Evolutionary conservation across 352 stramenopile species (phyloP).

Genomic region (Pythium dissimile): DNA sequence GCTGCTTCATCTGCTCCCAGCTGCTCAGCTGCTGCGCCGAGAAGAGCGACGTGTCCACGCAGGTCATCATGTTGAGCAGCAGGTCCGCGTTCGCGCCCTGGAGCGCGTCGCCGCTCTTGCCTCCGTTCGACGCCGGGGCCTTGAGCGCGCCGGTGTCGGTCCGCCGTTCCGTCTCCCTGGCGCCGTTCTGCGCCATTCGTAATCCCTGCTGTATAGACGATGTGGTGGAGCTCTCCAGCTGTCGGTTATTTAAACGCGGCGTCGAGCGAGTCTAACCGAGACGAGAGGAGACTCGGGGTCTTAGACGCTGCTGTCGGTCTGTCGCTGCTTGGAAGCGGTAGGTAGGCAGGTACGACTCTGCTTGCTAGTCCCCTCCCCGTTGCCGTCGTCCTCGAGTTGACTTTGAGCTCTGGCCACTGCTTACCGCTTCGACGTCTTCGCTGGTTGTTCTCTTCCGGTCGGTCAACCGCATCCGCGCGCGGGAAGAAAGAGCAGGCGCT

Average conservation of each 20-base stretch:
- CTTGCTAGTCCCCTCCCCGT: too few relatives aligned
- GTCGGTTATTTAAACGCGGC: neutral
- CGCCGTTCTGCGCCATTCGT: constrained; percentile 27
- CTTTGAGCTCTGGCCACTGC: neutral
- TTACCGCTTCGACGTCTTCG: constrained; percentile 24
- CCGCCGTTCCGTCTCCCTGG: constrained; percentile 2
- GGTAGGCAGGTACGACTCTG: too few relatives aligned
- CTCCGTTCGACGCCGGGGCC: neutral
- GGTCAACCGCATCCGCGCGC: neutral
- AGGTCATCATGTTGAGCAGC: constrained; percentile 85
- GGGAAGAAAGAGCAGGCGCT: constrained; percentile 13
- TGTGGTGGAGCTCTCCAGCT: neutral
- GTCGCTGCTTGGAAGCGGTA: too few relatives aligned
- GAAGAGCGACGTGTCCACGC: constrained; percentile 80
- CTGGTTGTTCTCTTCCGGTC: constrained; percentile 15
- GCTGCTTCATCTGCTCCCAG: constrained; percentile 77
- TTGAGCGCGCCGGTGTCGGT: neutral
- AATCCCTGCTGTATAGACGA: neutral
- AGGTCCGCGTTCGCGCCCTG: constrained; percentile 65
- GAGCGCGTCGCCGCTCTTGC: constrained; percentile 1
- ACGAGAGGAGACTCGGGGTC: too few relatives aligned
- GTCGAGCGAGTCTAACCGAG: too few relatives aligned
- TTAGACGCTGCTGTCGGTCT: too few relatives aligned
- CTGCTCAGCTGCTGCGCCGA: constrained; percentile 66
- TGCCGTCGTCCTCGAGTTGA: too few relatives aligned